These are phyloP conservation scores for Bathelium albidoporum DNA, from an alignment of 495 filamentous ascomycete genomes.

Conservation along the genomic window DNA sequence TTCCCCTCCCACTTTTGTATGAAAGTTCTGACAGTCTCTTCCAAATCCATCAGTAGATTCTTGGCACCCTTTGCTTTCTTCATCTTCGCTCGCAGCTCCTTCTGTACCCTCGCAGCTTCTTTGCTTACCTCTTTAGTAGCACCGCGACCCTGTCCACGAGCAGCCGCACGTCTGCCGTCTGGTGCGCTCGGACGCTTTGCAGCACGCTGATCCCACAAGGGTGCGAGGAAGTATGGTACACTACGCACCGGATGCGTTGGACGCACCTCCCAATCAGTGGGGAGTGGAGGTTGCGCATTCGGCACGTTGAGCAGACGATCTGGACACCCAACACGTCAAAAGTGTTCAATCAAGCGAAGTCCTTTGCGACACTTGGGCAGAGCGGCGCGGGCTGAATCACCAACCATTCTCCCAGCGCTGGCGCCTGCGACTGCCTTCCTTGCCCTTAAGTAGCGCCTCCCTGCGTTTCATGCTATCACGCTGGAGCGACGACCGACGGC, in stretches of 20 bases:
- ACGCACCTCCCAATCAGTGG: conserved; percentile 67
- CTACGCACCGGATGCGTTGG: conserved; percentile 65
- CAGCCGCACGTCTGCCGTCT: conserved; percentile 28
- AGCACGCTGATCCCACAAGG: conserved; percentile 69
- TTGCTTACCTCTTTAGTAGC: conserved; percentile 23
- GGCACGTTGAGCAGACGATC: conserved; percentile 82
- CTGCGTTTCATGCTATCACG: conserved; percentile 56
- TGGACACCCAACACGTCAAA: conserved; percentile 28
- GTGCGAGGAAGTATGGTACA: conserved; percentile 84
- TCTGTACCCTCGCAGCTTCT: conserved; percentile 41
- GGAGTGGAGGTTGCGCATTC: conserved; percentile 67
- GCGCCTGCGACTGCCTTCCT: conserved; percentile 78
- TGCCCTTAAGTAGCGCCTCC: conserved; percentile 78
- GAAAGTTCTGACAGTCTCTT: conserved; percentile 28
- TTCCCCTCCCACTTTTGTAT: conserved; percentile 28
- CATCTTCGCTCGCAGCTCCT: conserved; percentile 52
- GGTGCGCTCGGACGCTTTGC: conserved; percentile 36
- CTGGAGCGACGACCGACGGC: conserved; percentile 30
- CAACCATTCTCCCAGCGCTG: conserved; percentile 94
- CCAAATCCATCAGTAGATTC: conserved; percentile 29
- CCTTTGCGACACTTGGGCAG: background rate
- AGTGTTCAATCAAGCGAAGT: background rate
- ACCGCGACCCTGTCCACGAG: conserved; percentile 13
- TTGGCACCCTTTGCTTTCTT: conserved; percentile 59
- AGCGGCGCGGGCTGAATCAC: conserved; percentile 11